Evolutionary conservation across 148 eudicot genomes (phyloP).

Genomic region (Rhododendron molle): DNA sequence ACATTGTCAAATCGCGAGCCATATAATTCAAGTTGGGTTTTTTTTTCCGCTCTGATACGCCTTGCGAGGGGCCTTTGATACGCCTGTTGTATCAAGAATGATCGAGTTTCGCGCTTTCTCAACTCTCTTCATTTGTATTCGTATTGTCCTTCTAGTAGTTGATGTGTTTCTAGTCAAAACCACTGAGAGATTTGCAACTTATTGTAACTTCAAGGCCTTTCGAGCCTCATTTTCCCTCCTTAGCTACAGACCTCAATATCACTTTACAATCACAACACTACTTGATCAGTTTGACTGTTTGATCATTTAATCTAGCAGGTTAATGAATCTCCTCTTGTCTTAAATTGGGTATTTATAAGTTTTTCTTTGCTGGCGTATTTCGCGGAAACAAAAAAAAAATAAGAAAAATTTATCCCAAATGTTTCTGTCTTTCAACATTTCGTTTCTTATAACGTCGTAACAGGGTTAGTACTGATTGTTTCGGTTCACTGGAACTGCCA

Average conservation of each 20-base stretch:
- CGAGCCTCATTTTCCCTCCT: neutral
- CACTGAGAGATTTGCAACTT: neutral
- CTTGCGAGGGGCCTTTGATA: neutral
- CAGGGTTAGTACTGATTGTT: too few species aligned
- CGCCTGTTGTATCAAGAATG: neutral
- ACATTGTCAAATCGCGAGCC: slow-evolving; percentile 65
- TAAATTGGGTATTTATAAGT: neutral
- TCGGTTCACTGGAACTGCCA: too few species aligned
- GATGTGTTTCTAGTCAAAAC: neutral
- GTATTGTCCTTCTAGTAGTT: neutral
- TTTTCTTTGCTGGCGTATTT: neutral
- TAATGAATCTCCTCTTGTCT: neutral
- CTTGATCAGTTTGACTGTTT: neutral
- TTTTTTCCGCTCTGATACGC: neutral
- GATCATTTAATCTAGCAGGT: neutral
- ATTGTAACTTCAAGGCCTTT: neutral
- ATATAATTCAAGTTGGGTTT: neutral
- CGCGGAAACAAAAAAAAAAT: too few species aligned
- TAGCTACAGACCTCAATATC: neutral
- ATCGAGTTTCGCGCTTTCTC: neutral
- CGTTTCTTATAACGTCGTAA: neutral
- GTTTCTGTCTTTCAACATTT: neutral
- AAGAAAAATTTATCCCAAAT: too few species aligned
- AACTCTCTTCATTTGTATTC: neutral
- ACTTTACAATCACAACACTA: neutral